Percentiles rank a stretch among this genome's conserved stretches.
phyloP scores from a whole-genome alignment of 495 filamentous ascomycete species.

The Staphylotrichum tortipilum region DNA sequence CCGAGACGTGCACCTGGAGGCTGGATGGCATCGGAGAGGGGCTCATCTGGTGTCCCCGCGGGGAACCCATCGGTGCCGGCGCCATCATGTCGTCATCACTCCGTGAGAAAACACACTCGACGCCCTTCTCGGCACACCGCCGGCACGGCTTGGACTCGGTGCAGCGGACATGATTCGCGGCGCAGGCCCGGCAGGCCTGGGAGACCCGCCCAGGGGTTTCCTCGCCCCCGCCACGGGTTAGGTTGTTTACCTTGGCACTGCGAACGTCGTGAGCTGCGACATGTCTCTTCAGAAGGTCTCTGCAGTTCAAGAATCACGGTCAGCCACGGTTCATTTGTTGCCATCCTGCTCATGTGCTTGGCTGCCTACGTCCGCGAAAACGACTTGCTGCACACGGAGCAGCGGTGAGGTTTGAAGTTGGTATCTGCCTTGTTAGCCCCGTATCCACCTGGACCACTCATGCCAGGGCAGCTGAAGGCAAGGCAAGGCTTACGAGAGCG shows the following conservation, averaged over 20 bases:
- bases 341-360: too few relatives aligned
- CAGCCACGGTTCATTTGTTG: too few relatives aligned
- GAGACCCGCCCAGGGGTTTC: constrained; percentile 1
- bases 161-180: constrained; percentile 9
- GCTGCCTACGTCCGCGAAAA: constrained; percentile 9
- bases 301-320: background rate
- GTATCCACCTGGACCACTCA: too few relatives aligned
- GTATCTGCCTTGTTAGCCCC: too few relatives aligned
- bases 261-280: constrained; percentile 3
- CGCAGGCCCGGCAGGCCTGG: constrained; percentile 9
- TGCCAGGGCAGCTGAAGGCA: too few relatives aligned
- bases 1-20: background rate
- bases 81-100: background rate
- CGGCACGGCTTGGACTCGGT: constrained; percentile 9
- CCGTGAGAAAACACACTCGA: constrained; percentile 2
- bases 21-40: background rate
- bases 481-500: constrained; percentile 8
- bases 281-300: background rate
- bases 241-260: constrained; percentile 1
- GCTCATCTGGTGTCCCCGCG: background rate
- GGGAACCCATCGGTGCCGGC: background rate
- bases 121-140: constrained; percentile 2
- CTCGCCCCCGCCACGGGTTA: background rate
- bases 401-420: constrained; percentile 12
- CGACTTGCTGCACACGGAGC: constrained; percentile 9